Conservation (phyloP, 2,329 filamentous ascomycete genomes). For the Balansia obtecta region DNA sequence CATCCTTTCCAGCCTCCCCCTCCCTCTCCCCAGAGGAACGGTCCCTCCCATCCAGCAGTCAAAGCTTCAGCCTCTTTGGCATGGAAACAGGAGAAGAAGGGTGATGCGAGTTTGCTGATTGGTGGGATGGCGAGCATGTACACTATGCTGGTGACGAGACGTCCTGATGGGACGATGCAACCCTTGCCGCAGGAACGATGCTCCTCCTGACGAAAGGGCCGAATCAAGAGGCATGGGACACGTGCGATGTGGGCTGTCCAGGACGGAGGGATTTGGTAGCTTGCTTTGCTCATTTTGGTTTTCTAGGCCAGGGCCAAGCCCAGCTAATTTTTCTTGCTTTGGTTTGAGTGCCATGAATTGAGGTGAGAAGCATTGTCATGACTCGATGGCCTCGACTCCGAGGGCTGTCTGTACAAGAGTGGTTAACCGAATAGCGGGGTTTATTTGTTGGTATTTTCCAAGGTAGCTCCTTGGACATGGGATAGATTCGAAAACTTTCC, state of each 20-base stretch:
- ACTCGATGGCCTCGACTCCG: too few relatives aligned
- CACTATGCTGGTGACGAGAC: not conserved
- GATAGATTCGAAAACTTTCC: too few relatives aligned
- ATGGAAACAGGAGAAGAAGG: not conserved
- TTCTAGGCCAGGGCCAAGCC: not conserved
- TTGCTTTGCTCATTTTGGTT: not conserved
- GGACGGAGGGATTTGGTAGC: not conserved
- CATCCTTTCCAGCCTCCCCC: too few relatives aligned
- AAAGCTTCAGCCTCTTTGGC: not conserved
- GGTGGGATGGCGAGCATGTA: not conserved
- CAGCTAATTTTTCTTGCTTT: too few relatives aligned
- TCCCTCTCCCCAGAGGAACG: not conserved
- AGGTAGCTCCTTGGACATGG: too few relatives aligned
- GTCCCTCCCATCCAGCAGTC: not conserved
- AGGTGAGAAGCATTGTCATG: too few relatives aligned
- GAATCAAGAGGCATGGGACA: constrained; percentile 6
- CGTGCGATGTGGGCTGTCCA: constrained; percentile 1
- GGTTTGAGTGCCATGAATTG: not conserved
- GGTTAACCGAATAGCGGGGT: too few relatives aligned
- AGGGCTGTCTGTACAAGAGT: too few relatives aligned
- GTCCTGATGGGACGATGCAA: not conserved
- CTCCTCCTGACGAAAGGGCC: constrained; percentile 9
- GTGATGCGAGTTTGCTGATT: not conserved
- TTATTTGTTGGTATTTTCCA: too few relatives aligned
- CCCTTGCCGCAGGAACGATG: constrained; percentile 3